Percentiles rank a stretch among this genome's conserved stretches.
These are phyloP conservation scores for Begonia masoniana DNA, from an alignment of 306 rosid genomes.

Conservation along the genomic window DNA sequence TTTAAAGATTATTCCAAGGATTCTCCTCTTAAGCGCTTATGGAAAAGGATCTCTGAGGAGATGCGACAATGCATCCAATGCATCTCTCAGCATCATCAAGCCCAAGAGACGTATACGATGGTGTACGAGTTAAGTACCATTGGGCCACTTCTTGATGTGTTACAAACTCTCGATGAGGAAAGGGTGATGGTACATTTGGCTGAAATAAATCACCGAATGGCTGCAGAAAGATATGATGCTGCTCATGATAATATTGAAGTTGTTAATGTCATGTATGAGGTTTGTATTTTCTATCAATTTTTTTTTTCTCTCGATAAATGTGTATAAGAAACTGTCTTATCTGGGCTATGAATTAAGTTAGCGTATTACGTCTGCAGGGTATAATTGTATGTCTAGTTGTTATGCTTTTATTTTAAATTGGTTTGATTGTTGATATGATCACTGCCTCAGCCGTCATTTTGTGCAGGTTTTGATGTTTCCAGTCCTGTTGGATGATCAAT, in stretches of 20 bases:
- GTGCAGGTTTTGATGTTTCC: constrained; percentile 86
- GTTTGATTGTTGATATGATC: not conserved
- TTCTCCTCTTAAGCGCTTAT: constrained; percentile 70
- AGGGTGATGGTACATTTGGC: constrained; percentile 58
- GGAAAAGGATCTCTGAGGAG: constrained; percentile 78
- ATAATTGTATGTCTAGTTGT: not conserved
- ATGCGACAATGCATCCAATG: constrained; percentile 67
- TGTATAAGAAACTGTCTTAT: not conserved
- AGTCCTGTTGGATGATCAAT: constrained; percentile 53
- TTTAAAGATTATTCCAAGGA: constrained; percentile 53
- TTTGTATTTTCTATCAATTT: constrained; percentile 8
- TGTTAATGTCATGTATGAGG: constrained; percentile 79
- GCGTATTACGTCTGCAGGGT: not conserved
- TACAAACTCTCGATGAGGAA: constrained; percentile 67
- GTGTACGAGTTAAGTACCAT: constrained; percentile 73
- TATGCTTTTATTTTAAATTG: not conserved
- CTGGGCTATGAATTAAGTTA: not conserved
- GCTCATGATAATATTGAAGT: constrained; percentile 55
- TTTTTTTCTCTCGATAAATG: not conserved
- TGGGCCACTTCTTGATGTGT: constrained; percentile 73
- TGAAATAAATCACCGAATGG: constrained; percentile 47
- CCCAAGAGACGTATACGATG: constrained; percentile 47
- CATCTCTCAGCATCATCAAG: constrained; percentile 80
- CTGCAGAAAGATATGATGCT: constrained; percentile 42
- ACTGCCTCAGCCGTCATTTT: constrained; percentile 9